Base-by-base conservation (phyloP, 2,329 filamentous ascomycete genomes). In the Calonectria pauciramosa region DNA sequence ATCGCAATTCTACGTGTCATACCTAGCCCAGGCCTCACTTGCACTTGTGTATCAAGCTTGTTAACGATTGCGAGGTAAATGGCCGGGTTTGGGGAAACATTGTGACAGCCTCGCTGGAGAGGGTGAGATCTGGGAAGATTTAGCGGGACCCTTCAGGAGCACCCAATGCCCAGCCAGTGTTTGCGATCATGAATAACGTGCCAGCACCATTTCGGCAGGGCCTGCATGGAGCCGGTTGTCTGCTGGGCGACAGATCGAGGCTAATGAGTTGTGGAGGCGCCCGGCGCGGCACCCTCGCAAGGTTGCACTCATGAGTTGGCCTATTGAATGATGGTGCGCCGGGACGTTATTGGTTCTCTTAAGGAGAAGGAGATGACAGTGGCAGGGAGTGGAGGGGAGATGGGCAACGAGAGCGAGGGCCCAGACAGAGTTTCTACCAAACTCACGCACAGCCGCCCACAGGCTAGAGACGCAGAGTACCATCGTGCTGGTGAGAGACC, bases 181-280 rank as follows among this genome's bases (percentile, higher is more conserved):
- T 44, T 52, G 26, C 49, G 26, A 16, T 51, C 26, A 47, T 56
- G 18, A 34, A 54, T 41, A n/a, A 26, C 38, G 56, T 69, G 36
- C 52, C 20, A 54, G 30, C 38, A 63, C 34, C 49, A 49, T 14
- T 41, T 68, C 41, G 52, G 47, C 49, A 65, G 66, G 65, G 51
- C 47, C 36, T 54, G 68, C 63, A 74, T 36, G 69, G 56, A 69
- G 30, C 44, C 47, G 52, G 38, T n/a, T 34, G 36, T n/a, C 34
- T 65, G 49, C 59, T 73, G 66, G 56, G 59, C 34, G 59, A 52
- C 51, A 70, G 70, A 75, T 75, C 70, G 70, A 75, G 73, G 70
- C 73, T 72, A 72, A 69, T 69, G 63, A 30, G 65, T 64, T 71
- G 63, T 68, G 68, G 68, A 70, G 70, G 70, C 34, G 44, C 34